These are phyloP conservation scores for Earliella scabrosa DNA, from an alignment of 1,284 basidiomycete genomes.

Conservation along the genomic window DNA sequence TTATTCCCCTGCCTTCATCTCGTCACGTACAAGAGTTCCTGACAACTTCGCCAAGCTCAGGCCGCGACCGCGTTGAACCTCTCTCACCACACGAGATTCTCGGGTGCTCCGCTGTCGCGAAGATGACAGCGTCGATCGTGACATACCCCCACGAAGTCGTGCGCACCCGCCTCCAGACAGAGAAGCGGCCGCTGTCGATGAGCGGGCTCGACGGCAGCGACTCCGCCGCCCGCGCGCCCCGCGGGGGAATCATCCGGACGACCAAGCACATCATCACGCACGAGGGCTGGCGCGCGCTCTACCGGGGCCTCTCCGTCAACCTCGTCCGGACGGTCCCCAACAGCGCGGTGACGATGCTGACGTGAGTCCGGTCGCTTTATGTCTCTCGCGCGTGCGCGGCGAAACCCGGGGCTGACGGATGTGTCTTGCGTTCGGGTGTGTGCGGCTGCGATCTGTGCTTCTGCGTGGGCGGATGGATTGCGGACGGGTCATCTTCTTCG, in stretches of 20 bases:
- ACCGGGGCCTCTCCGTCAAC: slow-evolving; percentile 91
- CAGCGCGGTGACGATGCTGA: slow-evolving; percentile 92
- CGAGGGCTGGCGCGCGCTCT: slow-evolving; percentile 88
- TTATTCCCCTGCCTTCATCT: slow-evolving; percentile 5
- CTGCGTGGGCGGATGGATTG: too few species aligned
- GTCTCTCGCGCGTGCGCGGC: background rate
- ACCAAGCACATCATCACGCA: slow-evolving; percentile 73
- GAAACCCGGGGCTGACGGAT: too few species aligned
- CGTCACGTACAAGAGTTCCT: background rate
- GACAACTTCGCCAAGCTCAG: slow-evolving; percentile 37
- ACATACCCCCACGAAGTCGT: slow-evolving; percentile 98
- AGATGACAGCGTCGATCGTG: slow-evolving; percentile 92
- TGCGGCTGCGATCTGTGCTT: background rate
- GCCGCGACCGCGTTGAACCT: slow-evolving; percentile 57
- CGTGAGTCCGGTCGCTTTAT: slow-evolving; percentile 62
- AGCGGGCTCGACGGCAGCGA: slow-evolving; percentile 40
- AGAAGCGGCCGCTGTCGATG: slow-evolving; percentile 63
- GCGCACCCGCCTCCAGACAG: slow-evolving; percentile 89
- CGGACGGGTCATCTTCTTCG: background rate
- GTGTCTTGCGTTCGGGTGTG: background rate
- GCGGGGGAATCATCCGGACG: slow-evolving; percentile 73
- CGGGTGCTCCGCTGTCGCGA: slow-evolving; percentile 84
- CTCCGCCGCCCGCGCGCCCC: slow-evolving; percentile 37
- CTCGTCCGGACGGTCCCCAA: slow-evolving; percentile 92
- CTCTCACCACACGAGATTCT: slow-evolving; percentile 77